phyloP scores from a whole-genome alignment of 2,329 filamentous ascomycete species.

The Diaporthe humulicola region DNA sequence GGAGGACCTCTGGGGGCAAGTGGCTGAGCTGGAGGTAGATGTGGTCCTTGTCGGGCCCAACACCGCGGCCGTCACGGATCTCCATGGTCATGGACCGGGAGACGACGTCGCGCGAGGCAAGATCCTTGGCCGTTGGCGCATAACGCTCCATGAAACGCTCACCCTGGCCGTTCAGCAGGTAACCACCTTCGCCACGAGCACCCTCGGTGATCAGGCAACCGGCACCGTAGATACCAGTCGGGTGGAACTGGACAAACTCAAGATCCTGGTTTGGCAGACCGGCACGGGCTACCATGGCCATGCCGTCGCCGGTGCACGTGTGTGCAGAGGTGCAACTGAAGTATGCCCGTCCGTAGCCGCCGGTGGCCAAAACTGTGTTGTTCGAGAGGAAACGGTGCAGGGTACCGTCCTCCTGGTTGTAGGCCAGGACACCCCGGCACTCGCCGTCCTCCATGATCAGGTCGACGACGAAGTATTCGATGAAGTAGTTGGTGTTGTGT shows the following conservation, averaged over 20 bases:
- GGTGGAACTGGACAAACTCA: constrained; percentile 99
- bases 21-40: constrained; percentile 98
- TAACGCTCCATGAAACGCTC: constrained; percentile 99
- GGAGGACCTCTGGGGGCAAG: constrained; percentile 89
- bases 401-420: constrained; percentile 99
- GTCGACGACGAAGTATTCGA: constrained; percentile 98
- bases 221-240: constrained; percentile 98
- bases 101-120: constrained; percentile 95
- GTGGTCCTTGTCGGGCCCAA: constrained; percentile 97
- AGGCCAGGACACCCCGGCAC: constrained; percentile 95
- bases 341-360: constrained; percentile 97
- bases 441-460: constrained; percentile 97
- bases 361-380: constrained; percentile 96
- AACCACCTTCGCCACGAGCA: constrained; percentile 97
- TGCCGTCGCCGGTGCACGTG: constrained; percentile 98
- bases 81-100: constrained; percentile 98
- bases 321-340: constrained; percentile 98
- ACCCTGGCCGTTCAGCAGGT: constrained; percentile 96
- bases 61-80: constrained; percentile 96
- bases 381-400: constrained; percentile 97
- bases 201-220: constrained; percentile 98
- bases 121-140: constrained; percentile 96
- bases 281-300: constrained; percentile 98
- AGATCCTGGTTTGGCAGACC: constrained; percentile 99
- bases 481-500: constrained; percentile 99